Conservation (phyloP, 2,329 filamentous ascomycete genomes). For the Botrytis paeoniae region DNA sequence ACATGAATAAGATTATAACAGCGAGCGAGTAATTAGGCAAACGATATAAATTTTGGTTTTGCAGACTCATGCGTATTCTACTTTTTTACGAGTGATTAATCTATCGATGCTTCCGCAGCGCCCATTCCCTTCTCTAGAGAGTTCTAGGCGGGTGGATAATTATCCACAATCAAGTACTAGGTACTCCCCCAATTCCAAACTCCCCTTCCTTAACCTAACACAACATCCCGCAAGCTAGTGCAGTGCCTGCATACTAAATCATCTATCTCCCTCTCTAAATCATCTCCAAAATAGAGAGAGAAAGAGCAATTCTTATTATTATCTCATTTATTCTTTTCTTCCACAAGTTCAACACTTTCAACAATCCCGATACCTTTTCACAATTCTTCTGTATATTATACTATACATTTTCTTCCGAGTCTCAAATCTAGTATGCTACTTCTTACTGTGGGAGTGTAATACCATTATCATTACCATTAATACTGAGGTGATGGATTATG, state of each 20-base stretch:
- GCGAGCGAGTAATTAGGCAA: background rate
- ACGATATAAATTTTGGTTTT: background rate
- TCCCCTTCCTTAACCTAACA: background rate
- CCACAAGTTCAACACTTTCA: no score
- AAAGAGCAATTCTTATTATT: no score
- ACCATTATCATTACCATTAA: no score
- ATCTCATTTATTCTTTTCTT: no score
- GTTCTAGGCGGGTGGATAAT: background rate
- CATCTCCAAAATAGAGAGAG: no score
- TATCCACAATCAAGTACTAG: background rate
- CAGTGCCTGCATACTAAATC: background rate
- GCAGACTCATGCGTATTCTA: background rate
- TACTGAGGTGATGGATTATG: no score
- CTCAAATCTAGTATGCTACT: no score
- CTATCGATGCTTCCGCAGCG: background rate
- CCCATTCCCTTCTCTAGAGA: background rate
- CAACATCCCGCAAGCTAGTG: background rate
- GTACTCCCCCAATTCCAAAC: background rate
- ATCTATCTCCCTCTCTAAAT: no score
- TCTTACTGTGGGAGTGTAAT: no score
- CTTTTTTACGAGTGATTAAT: background rate
- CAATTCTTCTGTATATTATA: no score
- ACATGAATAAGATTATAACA: background rate
- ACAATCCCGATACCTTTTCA: no score
- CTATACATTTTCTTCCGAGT: no score